Evolutionary conservation across 2,329 filamentous ascomycete species (phyloP).

Genomic region (Hypocreales sp.): DNA sequence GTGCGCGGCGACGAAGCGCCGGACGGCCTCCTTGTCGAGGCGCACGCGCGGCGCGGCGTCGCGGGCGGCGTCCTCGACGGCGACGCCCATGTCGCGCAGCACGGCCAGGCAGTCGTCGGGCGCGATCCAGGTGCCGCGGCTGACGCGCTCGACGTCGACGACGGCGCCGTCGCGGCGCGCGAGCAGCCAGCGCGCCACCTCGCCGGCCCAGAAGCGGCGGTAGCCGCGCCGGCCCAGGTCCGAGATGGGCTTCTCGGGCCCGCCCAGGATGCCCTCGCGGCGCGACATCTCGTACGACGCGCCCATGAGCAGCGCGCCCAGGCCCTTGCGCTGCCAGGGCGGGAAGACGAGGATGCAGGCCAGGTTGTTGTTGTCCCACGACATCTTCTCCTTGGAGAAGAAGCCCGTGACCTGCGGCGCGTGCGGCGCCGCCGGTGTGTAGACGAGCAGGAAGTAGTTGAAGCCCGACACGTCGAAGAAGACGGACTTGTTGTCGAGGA

Average conservation of each 20-base stretch:
- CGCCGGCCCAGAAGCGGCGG: conserved; percentile 69
- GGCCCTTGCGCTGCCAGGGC: conserved; percentile 81
- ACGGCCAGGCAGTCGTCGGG: conserved; percentile 69
- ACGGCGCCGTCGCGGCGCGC: conserved; percentile 26
- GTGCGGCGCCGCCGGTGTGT: conserved; percentile 32
- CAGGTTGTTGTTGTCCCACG: conserved; percentile 96
- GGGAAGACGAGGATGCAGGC: conserved; percentile 94
- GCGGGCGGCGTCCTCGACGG: conserved; percentile 39
- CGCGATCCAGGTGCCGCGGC: conserved; percentile 66
- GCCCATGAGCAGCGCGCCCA: conserved; percentile 81
- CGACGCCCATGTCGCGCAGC: conserved; percentile 69
- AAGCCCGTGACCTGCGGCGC: conserved; percentile 60
- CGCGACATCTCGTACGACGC: conserved; percentile 84
- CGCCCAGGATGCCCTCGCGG: conserved; percentile 69
- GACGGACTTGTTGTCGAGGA: conserved; percentile 94
- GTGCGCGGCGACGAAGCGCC: conserved; percentile 50
- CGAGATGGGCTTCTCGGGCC: conserved; percentile 86
- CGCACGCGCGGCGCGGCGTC: conserved; percentile 25
- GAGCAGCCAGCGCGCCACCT: conserved; percentile 59
- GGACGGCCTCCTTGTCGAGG: conserved; percentile 39
- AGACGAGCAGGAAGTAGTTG: conserved; percentile 83
- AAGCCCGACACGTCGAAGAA: conserved; percentile 95
- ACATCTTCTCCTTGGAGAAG: conserved; percentile 98
- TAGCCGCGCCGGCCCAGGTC: conserved; percentile 76
- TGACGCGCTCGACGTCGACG: conserved; percentile 55